Percentiles rank a stretch among this genome's conserved stretches.
Conservation (phyloP, 2,329 filamentous ascomycete species). For the Fusarium buxicola region DNA sequence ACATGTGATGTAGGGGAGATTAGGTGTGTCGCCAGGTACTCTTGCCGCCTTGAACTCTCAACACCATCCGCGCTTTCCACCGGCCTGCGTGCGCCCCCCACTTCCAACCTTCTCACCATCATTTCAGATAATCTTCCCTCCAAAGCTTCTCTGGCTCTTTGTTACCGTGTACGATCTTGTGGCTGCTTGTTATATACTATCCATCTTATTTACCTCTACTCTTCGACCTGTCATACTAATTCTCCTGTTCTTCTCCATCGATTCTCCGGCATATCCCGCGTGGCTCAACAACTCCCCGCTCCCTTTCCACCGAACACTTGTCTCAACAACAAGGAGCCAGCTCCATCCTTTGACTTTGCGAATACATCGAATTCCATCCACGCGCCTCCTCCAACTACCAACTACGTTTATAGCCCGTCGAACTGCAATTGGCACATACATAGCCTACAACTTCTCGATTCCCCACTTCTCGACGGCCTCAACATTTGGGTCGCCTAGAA, state of each 20-base stretch:
- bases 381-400: neutral
- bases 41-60: slow-evolving; percentile 24
- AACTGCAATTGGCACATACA: neutral
- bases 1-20: neutral
- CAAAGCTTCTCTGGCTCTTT: slow-evolving; percentile 20
- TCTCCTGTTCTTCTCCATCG: neutral
- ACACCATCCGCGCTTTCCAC: slow-evolving; percentile 33
- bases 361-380: neutral
- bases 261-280: neutral
- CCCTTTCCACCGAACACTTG: slow-evolving; percentile 21
- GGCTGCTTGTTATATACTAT: neutral
- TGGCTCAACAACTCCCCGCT: slow-evolving; percentile 36
- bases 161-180: slow-evolving; percentile 12
- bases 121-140: slow-evolving; percentile 2
- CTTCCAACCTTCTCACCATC: slow-evolving; percentile 35
- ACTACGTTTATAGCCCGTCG: neutral
- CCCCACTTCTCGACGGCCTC: slow-evolving; percentile 32
- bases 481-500: slow-evolving; percentile 50
- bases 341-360: neutral
- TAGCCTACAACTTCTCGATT: neutral
- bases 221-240: neutral
- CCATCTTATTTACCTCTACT: neutral
- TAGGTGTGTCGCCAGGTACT: slow-evolving; percentile 13
- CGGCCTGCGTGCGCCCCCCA: slow-evolving; percentile 25
- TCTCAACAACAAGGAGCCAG: slow-evolving; percentile 32